phyloP scores from a whole-genome alignment of 2,329 filamentous ascomycete species.

The Ceratocystis cacaofunesta region DNA sequence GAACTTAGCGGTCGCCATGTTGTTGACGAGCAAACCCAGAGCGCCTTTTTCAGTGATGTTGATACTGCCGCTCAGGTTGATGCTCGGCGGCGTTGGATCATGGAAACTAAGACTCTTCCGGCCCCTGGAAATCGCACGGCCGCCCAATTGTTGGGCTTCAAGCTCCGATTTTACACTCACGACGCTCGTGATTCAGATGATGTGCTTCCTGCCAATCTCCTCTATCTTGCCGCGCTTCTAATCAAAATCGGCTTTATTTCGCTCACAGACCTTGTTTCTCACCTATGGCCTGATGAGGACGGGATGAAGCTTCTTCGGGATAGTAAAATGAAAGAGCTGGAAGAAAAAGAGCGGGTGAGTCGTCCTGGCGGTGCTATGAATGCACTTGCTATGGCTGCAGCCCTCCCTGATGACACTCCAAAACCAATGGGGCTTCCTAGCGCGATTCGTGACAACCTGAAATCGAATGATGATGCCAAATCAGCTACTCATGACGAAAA shows the following conservation, averaged over 20 bases:
- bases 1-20: constrained; percentile 65
- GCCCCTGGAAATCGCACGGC: constrained; percentile 79
- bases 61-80: constrained; percentile 35
- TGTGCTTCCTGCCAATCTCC: constrained; percentile 74
- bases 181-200: constrained; percentile 60
- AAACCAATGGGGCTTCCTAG: constrained; percentile 27
- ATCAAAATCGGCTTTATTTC: constrained; percentile 98
- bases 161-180: constrained; percentile 86
- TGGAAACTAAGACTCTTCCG: constrained; percentile 64
- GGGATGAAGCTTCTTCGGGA: constrained; percentile 62
- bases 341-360: constrained; percentile 58
- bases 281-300: constrained; percentile 74
- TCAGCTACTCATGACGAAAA: constrained; percentile 32
- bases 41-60: constrained; percentile 36
- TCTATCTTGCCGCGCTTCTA: constrained; percentile 78
- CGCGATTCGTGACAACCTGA: constrained; percentile 30
- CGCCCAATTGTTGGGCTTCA: constrained; percentile 91
- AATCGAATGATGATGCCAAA: constrained; percentile 13
- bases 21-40: constrained; percentile 23
- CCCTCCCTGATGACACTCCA: constrained; percentile 67
- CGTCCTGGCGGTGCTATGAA: constrained; percentile 62
- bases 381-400: constrained; percentile 73
- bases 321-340: constrained; percentile 58
- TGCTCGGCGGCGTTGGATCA: constrained; percentile 59
- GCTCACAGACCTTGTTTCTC: constrained; percentile 75